Evolutionary conservation across 2,329 filamentous ascomycete genomes (phyloP), one percentile per base, ranked within the genome.

Genomic region (Sclerotinia subarctica): DNA sequence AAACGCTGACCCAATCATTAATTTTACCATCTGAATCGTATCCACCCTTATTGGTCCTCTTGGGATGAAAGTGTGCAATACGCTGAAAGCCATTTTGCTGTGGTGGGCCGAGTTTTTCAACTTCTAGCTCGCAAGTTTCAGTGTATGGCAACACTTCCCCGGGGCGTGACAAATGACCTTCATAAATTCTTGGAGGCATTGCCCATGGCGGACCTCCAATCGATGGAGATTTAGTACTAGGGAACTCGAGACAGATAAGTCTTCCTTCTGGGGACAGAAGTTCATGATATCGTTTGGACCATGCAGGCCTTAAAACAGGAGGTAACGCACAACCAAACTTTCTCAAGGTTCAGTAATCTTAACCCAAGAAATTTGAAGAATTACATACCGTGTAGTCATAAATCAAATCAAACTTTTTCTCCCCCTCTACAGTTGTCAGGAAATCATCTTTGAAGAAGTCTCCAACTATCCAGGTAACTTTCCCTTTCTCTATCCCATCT

Each of bases 171-270:
- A 96, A 82, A 73, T 94, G 88, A 70, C 87, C 88, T 74, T 88
- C 80, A 78, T 96, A 95, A 38, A 91, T 85, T 69, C 87, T 84
- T 0, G 90, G 84, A 17, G 86, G 85, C 52, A 92, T 79, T 10
- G 88, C 87, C 83, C 86, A 94, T 1, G 93, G 92, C 17, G 93
- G 92, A 0, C 93, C 92, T 13, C 83, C 83, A 13, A 84, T 82
- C 15, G 81, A 82, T 13, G 89, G 84, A 53, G 86, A 83, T 77
- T 94, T 95, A 70, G 86, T 84, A 1, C 89, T 87, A 13, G 93
- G 93, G 77, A 90, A 96, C 77, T 96, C 92, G 70, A 96, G 84
- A 78, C 87, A 89, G 64, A 89, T 76, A 35, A 90, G 79, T 49
- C 82, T 80, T 29, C 86, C 86, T 73, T 76, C 74, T 7, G 81